phyloP scores from a whole-genome alignment of 2,329 filamentous ascomycete species.

The Pseudogymnoascus pannorum region DNA sequence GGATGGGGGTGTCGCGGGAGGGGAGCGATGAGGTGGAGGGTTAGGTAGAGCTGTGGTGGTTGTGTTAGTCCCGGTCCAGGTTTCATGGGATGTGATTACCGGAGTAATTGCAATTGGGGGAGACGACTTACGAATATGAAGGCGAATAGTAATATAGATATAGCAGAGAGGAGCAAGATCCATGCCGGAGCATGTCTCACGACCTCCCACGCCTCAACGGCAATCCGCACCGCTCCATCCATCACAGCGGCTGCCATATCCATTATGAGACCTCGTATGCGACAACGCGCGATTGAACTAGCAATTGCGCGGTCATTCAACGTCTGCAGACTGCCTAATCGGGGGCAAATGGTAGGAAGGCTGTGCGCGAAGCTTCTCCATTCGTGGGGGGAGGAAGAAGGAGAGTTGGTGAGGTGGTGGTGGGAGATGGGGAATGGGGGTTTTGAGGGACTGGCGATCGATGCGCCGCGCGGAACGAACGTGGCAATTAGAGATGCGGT shows the following conservation, averaged over 20 bases:
- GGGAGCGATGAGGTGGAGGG: constrained; percentile 70
- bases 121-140: background rate
- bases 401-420: background rate
- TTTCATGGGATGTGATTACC: too few species aligned
- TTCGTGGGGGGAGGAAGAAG: background rate
- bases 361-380: background rate
- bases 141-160: background rate
- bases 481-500: background rate
- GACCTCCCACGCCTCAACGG: background rate
- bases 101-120: background rate
- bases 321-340: background rate
- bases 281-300: background rate
- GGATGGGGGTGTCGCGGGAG: constrained; percentile 64
- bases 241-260: background rate
- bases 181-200: background rate
- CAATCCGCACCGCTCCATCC: background rate
- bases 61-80: constrained; percentile 8
- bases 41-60: constrained; percentile 50
- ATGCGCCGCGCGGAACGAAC: background rate
- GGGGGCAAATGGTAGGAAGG: background rate
- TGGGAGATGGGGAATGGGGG: background rate
- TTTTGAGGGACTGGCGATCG: background rate
- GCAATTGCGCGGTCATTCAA: background rate
- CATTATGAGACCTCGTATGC: background rate
- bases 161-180: background rate